phyloP scores from a whole-genome alignment of 331 rosid genomes.

The Cydonia oblonga region DNA sequence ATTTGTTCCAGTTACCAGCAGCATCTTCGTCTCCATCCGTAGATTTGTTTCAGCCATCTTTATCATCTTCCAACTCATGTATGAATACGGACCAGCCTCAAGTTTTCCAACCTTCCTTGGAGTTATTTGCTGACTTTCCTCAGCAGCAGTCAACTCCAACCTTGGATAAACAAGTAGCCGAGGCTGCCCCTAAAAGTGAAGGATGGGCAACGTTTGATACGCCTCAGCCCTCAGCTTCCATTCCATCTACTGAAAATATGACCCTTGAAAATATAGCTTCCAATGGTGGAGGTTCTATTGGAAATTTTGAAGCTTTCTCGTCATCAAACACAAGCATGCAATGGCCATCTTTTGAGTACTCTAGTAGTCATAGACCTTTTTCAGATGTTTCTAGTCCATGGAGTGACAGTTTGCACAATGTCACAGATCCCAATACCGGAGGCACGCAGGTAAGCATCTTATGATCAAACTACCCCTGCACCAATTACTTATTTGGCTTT shows the following conservation, averaged over 20 bases:
- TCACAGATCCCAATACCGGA: slow-evolving; percentile 21
- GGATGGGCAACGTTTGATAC: slow-evolving; percentile 81
- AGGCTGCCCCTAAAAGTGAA: slow-evolving; percentile 43
- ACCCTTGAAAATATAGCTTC: slow-evolving; percentile 15
- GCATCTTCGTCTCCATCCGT: slow-evolving; percentile 23
- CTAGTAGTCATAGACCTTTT: slow-evolving; percentile 19
- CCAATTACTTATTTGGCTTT: background rate
- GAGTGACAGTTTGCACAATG: slow-evolving; percentile 24
- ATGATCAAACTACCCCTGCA: background rate
- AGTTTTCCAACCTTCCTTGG: slow-evolving; percentile 21
- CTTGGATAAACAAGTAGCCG: slow-evolving; percentile 25
- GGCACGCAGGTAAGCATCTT: slow-evolving; percentile 34
- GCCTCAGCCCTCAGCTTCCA: slow-evolving; percentile 29
- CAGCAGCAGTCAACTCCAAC: slow-evolving; percentile 32
- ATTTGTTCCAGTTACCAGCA: slow-evolving; percentile 44
- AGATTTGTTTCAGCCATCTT: slow-evolving; percentile 37
- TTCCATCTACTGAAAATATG: slow-evolving; percentile 23
- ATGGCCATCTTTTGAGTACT: slow-evolving; percentile 33
- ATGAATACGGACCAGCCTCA: slow-evolving; percentile 22
- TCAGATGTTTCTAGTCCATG: slow-evolving; percentile 30
- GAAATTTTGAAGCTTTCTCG: slow-evolving; percentile 34
- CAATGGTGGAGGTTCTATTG: slow-evolving; percentile 23
- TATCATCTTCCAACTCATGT: slow-evolving; percentile 19
- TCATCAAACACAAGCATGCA: slow-evolving; percentile 26
- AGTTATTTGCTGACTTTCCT: slow-evolving; percentile 31